Evolutionary conservation across 306 rosid genomes (phyloP).

Genomic region (Mimosa pudica): DNA sequence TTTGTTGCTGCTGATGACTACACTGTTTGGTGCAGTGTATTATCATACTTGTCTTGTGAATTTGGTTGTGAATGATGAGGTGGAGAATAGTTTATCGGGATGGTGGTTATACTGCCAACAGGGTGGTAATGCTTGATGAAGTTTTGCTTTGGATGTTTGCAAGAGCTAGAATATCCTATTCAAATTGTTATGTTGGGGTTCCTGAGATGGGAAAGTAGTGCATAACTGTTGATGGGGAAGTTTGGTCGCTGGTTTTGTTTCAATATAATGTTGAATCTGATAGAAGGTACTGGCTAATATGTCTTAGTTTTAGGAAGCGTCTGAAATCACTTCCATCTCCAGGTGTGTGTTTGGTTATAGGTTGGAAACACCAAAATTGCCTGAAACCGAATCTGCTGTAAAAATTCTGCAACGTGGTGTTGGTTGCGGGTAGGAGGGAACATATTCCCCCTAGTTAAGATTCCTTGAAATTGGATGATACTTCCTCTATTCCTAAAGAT

Average conservation of each 20-base stretch:
- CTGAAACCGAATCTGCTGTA: no score
- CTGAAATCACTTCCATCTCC: neutral
- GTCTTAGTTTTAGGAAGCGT: neutral
- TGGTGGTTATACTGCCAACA: neutral
- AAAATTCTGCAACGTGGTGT: neutral
- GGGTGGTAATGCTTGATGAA: neutral
- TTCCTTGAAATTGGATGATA: neutral
- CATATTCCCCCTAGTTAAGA: neutral
- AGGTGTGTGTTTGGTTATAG: neutral
- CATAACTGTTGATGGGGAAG: neutral
- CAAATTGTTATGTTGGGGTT: neutral
- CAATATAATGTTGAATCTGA: neutral
- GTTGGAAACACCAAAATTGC: neutral
- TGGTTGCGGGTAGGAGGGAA: neutral
- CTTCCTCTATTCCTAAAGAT: no score
- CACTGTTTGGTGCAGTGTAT: no score
- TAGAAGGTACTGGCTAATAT: neutral
- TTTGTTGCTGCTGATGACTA: no score
- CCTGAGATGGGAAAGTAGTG: neutral
- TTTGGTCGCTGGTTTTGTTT: neutral
- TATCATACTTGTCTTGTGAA: neutral
- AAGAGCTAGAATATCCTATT: neutral
- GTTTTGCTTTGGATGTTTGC: neutral
- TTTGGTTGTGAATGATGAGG: neutral
- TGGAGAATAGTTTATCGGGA: neutral